phyloP scores from a whole-genome alignment of 1,284 basidiomycete genomes.

The Ceratobasidium theobromae region DNA sequence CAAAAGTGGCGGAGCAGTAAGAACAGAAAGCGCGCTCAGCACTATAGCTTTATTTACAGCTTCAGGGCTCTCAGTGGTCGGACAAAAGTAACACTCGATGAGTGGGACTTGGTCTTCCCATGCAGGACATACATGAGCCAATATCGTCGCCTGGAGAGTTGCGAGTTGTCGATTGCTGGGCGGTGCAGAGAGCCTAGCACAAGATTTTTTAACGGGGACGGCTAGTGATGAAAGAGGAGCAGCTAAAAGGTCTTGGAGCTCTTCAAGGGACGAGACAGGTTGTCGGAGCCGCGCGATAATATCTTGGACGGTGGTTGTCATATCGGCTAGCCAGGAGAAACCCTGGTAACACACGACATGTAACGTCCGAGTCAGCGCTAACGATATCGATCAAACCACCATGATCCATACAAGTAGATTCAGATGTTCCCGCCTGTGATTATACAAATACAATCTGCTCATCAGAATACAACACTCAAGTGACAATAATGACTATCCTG shows the following conservation, averaged over 20 bases:
- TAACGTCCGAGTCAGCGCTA: too few relatives aligned
- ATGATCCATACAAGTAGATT: too few relatives aligned
- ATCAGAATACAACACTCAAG: too few relatives aligned
- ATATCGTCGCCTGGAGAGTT: slow-evolving; percentile 11
- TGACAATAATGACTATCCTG: too few relatives aligned
- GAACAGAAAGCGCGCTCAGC: background rate
- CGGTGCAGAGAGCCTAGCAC: background rate
- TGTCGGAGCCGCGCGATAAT: slow-evolving; percentile 10
- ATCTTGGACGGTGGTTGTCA: slow-evolving; percentile 26
- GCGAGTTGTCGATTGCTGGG: slow-evolving; percentile 1
- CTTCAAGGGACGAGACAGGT: slow-evolving; percentile 11
- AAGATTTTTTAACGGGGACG: background rate
- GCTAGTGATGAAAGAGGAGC: slow-evolving; percentile 6
- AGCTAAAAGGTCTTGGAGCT: slow-evolving; percentile 2
- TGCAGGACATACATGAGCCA: slow-evolving; percentile 4
- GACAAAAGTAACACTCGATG: background rate
- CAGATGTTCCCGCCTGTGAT: too few relatives aligned
- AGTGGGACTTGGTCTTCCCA: background rate
- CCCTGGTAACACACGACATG: too few relatives aligned
- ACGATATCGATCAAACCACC: too few relatives aligned
- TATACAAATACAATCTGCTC: too few relatives aligned
- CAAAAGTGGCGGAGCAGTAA: slow-evolving; percentile 3
- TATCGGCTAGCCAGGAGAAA: too few relatives aligned
- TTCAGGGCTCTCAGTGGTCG: background rate
- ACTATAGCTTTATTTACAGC: background rate